Percentiles rank a stretch among this genome's conserved stretches.
These are phyloP conservation scores for Tolypocladium amazonense DNA, from an alignment of 2,329 filamentous ascomycete species.

Conservation along the genomic window DNA sequence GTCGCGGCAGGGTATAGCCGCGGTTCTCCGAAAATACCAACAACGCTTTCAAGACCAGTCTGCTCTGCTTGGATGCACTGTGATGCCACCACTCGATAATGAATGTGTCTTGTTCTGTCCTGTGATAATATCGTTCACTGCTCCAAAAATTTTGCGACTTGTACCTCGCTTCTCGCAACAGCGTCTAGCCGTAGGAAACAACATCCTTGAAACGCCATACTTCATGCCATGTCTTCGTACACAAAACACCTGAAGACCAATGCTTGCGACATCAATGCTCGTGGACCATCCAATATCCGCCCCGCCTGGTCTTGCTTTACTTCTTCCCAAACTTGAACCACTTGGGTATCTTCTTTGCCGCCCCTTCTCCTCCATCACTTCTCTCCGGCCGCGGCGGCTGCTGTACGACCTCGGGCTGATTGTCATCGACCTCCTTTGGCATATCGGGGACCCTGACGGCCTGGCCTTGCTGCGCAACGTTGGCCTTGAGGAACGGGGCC, in stretches of 20 bases:
- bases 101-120: not conserved
- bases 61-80: not conserved
- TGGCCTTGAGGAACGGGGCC: slow-evolving; percentile 45
- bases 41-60: slow-evolving; percentile 10
- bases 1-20: slow-evolving; percentile 19
- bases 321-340: slow-evolving; percentile 70
- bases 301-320: slow-evolving; percentile 19
- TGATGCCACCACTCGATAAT: slow-evolving; percentile 1
- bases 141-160: not conserved
- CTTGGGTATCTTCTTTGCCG: slow-evolving; percentile 46
- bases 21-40: slow-evolving; percentile 25
- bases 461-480: slow-evolving; percentile 50
- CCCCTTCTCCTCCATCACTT: slow-evolving; percentile 25
- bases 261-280: not conserved
- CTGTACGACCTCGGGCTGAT: slow-evolving; percentile 13
- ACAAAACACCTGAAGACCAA: not conserved
- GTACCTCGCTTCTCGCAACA: not conserved
- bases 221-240: not conserved
- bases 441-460: slow-evolving; percentile 55
- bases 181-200: not conserved
- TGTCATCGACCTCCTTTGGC: slow-evolving; percentile 28
- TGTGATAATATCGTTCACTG: not conserved
- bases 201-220: not conserved
- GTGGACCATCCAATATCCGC: not conserved
- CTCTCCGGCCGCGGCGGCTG: slow-evolving; percentile 21